Conservation (phyloP, 228 moss, liverwort and hornwort species). For the Sphagnum magellanicum region DNA sequence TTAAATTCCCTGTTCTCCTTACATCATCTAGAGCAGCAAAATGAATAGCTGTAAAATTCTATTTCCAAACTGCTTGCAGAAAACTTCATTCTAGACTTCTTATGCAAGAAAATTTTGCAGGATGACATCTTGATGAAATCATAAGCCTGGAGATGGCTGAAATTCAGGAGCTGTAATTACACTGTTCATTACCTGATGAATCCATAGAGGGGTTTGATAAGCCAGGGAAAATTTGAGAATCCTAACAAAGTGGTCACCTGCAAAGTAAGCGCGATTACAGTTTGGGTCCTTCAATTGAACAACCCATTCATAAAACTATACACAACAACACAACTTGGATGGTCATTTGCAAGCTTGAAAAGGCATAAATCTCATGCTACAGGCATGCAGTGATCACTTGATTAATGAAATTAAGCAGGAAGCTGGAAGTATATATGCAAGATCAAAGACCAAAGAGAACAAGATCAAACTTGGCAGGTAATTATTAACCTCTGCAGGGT, state of each 20-base stretch:
- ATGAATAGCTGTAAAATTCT: neutral
- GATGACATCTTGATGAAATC: too few relatives aligned
- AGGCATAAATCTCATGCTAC: too few relatives aligned
- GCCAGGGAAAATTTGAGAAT: conserved; percentile 81
- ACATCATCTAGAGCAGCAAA: neutral
- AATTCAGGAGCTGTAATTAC: too few relatives aligned
- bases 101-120: too few relatives aligned
- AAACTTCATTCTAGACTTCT: too few relatives aligned
- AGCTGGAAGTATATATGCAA: neutral
- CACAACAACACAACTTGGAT: too few relatives aligned
- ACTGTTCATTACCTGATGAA: conserved; percentile 58
- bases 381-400: too few relatives aligned
- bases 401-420: neutral
- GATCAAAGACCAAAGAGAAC: neutral
- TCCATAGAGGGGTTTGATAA: conserved; percentile 94
- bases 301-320: neutral
- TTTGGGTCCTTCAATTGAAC: neutral
- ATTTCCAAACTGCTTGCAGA: neutral
- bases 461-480: neutral
- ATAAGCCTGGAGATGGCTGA: too few relatives aligned
- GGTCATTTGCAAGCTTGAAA: too few relatives aligned
- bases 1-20: too few relatives aligned
- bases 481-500: conserved; percentile 76
- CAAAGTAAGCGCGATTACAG: neutral
- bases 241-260: conserved; percentile 82